Conservation (phyloP, 163 green algal genomes). For the Chloroidium sp. region DNA sequence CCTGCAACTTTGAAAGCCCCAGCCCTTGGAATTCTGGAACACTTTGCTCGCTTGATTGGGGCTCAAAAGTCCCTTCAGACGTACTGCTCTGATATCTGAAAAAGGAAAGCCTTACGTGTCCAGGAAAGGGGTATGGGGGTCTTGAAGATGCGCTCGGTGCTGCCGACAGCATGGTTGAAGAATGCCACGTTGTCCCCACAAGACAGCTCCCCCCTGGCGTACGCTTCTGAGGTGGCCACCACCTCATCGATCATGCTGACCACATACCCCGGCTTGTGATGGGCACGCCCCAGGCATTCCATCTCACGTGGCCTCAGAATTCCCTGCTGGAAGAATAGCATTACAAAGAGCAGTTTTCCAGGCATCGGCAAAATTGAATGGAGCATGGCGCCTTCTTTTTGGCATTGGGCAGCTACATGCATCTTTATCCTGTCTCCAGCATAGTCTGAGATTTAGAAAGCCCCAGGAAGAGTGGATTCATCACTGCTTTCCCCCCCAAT, state of each 20-base stretch:
- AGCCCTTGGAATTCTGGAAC: too few relatives aligned
- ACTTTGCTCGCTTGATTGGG: too few relatives aligned
- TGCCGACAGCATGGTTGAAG: constrained; percentile 62
- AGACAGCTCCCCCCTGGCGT: background rate
- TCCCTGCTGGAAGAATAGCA: constrained; percentile 13
- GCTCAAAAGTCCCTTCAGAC: too few relatives aligned
- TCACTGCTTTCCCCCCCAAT: too few relatives aligned
- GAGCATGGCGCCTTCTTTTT: too few relatives aligned
- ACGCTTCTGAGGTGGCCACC: background rate
- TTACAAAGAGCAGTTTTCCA: background rate
- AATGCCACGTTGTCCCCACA: constrained; percentile 68
- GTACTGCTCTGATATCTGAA: too few relatives aligned
- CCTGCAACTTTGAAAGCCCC: too few relatives aligned
- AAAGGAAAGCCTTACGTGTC: constrained; percentile 15
- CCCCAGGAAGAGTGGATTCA: too few relatives aligned
- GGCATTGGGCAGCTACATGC: too few relatives aligned
- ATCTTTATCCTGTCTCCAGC: too few relatives aligned
- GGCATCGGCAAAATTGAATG: too few relatives aligned
- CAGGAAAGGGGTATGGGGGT: constrained; percentile 53
- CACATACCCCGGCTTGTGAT: constrained; percentile 40
- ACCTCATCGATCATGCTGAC: constrained; percentile 31
- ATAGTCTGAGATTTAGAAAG: too few relatives aligned
- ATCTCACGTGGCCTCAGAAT: constrained; percentile 48
- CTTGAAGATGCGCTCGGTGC: constrained; percentile 50
- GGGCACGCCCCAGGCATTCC: constrained; percentile 29